phyloP scores from a whole-genome alignment of 2,329 filamentous ascomycete genomes.

The Dothistroma septosporum region DNA sequence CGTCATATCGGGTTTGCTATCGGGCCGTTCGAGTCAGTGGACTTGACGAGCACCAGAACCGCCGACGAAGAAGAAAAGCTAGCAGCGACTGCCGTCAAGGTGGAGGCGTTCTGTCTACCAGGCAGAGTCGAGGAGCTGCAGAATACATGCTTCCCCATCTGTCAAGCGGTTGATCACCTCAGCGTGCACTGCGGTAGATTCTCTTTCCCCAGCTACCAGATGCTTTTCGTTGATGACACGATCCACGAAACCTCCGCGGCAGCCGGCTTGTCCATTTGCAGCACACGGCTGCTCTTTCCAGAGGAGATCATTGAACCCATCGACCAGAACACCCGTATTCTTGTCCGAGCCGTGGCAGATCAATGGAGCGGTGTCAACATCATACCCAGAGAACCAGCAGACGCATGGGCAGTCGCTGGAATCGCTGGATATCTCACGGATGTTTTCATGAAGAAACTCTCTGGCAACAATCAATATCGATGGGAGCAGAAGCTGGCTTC shows the following conservation, averaged over 20 bases:
- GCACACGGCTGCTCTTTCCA: conserved; percentile 77
- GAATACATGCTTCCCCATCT: conserved; percentile 81
- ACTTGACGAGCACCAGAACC: conserved; percentile 76
- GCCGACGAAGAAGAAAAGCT: conserved; percentile 90
- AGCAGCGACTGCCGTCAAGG: conserved; percentile 78
- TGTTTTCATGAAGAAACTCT: conserved; percentile 82
- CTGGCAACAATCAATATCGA: conserved; percentile 90
- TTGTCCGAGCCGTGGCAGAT: conserved; percentile 79
- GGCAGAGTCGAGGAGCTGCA: conserved; percentile 74
- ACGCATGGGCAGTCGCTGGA: conserved; percentile 86
- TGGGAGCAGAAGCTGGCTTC: conserved; percentile 83
- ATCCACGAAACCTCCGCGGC: conserved; percentile 69
- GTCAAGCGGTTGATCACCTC: conserved; percentile 86
- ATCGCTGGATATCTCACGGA: conserved; percentile 95
- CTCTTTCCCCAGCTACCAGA: conserved; percentile 85
- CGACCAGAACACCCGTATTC: conserved; percentile 70
- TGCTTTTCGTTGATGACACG: conserved; percentile 92
- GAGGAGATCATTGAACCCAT: conserved; percentile 81
- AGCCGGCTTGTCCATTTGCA: conserved; percentile 82
- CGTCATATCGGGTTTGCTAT: conserved; percentile 91
- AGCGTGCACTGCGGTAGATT: conserved; percentile 84
- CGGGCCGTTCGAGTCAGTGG: conserved; percentile 90
- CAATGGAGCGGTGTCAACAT: conserved; percentile 96
- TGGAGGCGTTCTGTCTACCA: conserved; percentile 88
- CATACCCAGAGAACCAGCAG: conserved; percentile 71